These are phyloP conservation scores for Phytophthora sansomeana DNA, from an alignment of 352 stramenopile species.

Conservation along the genomic window DNA sequence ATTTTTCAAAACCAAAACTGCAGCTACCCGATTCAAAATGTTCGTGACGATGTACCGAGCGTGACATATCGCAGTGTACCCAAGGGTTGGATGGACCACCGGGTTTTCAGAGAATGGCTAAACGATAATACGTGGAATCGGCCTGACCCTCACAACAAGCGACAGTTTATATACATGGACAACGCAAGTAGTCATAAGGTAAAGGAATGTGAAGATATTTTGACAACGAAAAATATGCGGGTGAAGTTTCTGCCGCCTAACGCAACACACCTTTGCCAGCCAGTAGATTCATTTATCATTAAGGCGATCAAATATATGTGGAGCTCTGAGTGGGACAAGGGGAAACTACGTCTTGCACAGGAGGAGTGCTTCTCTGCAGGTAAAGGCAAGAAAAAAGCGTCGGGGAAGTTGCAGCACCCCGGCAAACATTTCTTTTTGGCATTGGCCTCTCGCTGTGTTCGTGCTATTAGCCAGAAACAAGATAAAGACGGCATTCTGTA, in stretches of 20 bases:
- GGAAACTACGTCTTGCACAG: not conserved
- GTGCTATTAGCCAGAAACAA: not conserved
- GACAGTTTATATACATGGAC: not conserved
- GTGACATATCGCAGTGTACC: constrained; percentile 1
- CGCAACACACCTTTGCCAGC: not conserved
- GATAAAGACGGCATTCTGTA: not conserved
- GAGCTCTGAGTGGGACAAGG: constrained; percentile 5
- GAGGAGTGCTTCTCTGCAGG: not conserved
- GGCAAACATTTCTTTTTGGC: constrained; percentile 4
- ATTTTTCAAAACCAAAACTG: not conserved
- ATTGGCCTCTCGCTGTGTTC: constrained; percentile 1
- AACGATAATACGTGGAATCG: not conserved
- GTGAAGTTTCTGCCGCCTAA: not conserved
- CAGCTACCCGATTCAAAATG: not conserved
- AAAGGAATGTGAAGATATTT: not conserved
- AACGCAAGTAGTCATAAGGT: not conserved
- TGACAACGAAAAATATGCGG: not conserved
- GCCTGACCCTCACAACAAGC: not conserved
- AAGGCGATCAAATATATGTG: not conserved
- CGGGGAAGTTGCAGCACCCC: not conserved
- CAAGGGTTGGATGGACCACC: constrained; percentile 8
- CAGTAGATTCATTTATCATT: not conserved
- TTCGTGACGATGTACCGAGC: not conserved
- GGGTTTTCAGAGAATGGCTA: not conserved
- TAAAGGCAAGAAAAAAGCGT: not conserved